A percentile compares a stretch with the other conserved stretches of the same genome.
phyloP scores from a whole-genome alignment of 768 basidiomycete genomes.

The Serpula lacrymans region DNA sequence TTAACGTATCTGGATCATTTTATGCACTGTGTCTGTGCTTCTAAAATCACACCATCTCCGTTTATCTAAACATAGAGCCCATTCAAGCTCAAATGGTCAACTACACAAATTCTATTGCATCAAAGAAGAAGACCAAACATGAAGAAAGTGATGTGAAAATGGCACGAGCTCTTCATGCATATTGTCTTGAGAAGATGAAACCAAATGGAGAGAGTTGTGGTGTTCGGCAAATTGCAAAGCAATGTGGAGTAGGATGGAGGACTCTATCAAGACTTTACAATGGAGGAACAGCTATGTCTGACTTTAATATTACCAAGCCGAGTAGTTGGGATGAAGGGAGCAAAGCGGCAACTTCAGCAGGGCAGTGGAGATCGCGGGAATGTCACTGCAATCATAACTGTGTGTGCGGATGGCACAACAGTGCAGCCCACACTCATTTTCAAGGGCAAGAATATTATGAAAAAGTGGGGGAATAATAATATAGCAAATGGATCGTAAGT shows the following conservation, averaged over 20 bases:
- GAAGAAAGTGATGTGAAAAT: too few species aligned
- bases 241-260: not conserved
- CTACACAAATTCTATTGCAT: too few species aligned
- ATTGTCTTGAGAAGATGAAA: not conserved
- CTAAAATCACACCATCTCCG: too few species aligned
- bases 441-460: conserved; percentile 31
- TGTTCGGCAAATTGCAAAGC: not conserved
- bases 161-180: not conserved
- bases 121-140: too few species aligned
- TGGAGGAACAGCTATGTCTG: not conserved
- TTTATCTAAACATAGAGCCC: too few species aligned
- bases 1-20: too few species aligned
- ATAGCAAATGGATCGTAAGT: conserved; percentile 31
- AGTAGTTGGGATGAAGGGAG: conserved; percentile 11
- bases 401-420: conserved; percentile 33
- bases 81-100: too few species aligned
- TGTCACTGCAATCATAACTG: conserved; percentile 29
- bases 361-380: conserved; percentile 31
- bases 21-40: too few species aligned
- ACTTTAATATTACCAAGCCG: conserved; percentile 1
- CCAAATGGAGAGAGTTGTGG: not conserved
- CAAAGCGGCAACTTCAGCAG: conserved; percentile 29
- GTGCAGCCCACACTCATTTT: conserved; percentile 33
- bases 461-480: conserved; percentile 35
- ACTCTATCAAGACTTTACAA: not conserved